These are phyloP conservation scores for Talaromyces pinophilus DNA, from an alignment of 2,329 filamentous ascomycete genomes.

Conservation along the genomic window DNA sequence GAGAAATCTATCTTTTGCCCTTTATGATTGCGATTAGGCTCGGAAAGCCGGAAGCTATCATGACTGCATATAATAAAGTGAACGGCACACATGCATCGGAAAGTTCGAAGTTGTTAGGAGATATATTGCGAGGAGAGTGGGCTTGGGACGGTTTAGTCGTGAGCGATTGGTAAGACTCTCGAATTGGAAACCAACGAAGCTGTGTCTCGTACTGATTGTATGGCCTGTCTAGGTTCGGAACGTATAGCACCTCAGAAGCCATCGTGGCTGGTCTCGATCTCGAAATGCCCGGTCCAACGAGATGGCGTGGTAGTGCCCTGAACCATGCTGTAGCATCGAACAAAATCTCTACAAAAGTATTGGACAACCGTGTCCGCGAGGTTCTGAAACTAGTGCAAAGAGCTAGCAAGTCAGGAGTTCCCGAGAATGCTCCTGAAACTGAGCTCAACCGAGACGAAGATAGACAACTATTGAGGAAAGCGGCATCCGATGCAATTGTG, in stretches of 20 bases:
- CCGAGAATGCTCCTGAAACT: neutral
- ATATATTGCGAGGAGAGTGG: slow-evolving; percentile 49
- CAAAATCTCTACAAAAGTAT: neutral
- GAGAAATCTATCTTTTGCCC: slow-evolving; percentile 65
- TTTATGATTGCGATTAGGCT: slow-evolving; percentile 63
- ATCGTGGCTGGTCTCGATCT: slow-evolving; percentile 49
- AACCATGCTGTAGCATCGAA: neutral
- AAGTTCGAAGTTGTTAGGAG: slow-evolving; percentile 42
- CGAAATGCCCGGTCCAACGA: slow-evolving; percentile 50
- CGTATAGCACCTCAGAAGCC: slow-evolving; percentile 46
- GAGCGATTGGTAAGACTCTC: slow-evolving; percentile 42
- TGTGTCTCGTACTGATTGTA: neutral
- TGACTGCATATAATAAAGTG: slow-evolving; percentile 61
- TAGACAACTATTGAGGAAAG: neutral
- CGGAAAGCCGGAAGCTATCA: slow-evolving; percentile 56
- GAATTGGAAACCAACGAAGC: neutral
- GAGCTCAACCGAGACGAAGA: neutral
- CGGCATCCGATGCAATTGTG: neutral
- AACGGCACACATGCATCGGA: slow-evolving; percentile 59
- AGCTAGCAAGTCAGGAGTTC: neutral
- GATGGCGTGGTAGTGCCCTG: neutral
- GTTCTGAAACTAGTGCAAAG: neutral
- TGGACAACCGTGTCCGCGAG: neutral
- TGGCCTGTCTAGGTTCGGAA: slow-evolving; percentile 35
- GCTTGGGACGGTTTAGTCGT: slow-evolving; percentile 48